These are phyloP conservation scores for Phlebiopsis gigantea DNA, from an alignment of 768 basidiomycete genomes.

Conservation along the genomic window DNA sequence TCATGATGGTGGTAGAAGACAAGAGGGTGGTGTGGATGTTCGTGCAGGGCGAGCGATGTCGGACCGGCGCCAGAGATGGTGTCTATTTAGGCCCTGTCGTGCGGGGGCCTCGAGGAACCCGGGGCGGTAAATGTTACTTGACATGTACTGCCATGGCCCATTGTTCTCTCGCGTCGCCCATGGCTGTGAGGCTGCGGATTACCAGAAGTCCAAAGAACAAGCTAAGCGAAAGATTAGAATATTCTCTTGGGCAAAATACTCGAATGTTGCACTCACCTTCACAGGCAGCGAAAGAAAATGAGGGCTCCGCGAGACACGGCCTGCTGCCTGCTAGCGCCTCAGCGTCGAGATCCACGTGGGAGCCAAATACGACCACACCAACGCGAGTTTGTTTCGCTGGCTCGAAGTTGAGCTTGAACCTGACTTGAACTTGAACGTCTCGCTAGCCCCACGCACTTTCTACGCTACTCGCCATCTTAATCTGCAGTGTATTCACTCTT, in stretches of 20 bases:
- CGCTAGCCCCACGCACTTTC: background rate
- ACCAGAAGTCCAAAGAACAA: background rate
- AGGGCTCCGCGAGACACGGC: too few species aligned
- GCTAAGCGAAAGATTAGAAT: background rate
- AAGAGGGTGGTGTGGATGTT: background rate
- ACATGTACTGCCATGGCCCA: background rate
- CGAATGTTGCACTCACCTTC: too few species aligned
- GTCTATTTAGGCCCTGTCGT: background rate
- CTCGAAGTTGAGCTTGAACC: background rate
- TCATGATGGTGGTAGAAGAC: background rate
- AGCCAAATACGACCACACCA: background rate
- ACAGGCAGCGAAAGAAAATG: too few species aligned
- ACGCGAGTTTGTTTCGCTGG: background rate
- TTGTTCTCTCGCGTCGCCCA: background rate
- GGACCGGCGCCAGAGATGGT: background rate
- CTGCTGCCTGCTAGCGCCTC: too few species aligned
- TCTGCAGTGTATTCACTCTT: too few species aligned
- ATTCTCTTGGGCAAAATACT: too few species aligned
- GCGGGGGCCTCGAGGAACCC: background rate
- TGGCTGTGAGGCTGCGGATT: too few species aligned
- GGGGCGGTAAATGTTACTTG: background rate
- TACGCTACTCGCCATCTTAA: too few species aligned
- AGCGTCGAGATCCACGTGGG: background rate
- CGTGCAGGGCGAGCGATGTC: background rate
- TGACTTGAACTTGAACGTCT: background rate